Evolutionary conservation across 2,329 filamentous ascomycete species (phyloP), one percentile per base, ranked within the genome.

Genomic region (Aspergillus arachidicola): DNA sequence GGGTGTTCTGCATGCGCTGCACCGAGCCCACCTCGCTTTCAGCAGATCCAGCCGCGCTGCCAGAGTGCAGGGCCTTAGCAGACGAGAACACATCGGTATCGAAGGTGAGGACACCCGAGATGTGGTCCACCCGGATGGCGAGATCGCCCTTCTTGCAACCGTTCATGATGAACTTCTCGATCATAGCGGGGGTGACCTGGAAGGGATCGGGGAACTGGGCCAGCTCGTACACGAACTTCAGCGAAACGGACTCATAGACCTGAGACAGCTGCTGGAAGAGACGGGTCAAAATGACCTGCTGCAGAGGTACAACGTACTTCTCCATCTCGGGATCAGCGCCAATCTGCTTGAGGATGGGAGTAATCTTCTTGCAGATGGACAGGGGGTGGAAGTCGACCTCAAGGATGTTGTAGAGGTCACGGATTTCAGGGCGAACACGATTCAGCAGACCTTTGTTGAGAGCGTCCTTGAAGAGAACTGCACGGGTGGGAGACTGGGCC

Each of bases 111-210:
- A 97, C 92, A 64, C 95, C 93, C 59, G 94, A 94, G 66, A 93
- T 93, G 77, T 99, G 95, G 76, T 98, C 92, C 81, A 98, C 93
- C 66, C 95, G 93, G 72, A 99, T 96, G 59, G 95, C 91, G 53
- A 99, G 86, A 73, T 99, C 95, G 62, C 95, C 95, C 87, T 99
- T 99, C 89, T 99, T 99, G 87, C 96, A 98, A 68, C 95, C 95
- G 80, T 99, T 99, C 95, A 99, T 99, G 85, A 99, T 98, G 85
- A 99, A 99, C 84, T 98, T 99, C 85, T 99, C 95, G 70, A 99
- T 96, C 66, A 92, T 96, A 69, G 90, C 89, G 59, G 91, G 89
- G 67, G 87, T 91, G 70, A 98, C 93, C 81, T 97, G 91, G 87
- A 96, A 98, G 48, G 95, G 93, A 77, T 96, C 94, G 11, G 95